Evolutionary conservation across 2,329 filamentous ascomycete species (phyloP), one percentile per base, ranked within the genome.

Genomic region (Ascomycota sp.): DNA sequence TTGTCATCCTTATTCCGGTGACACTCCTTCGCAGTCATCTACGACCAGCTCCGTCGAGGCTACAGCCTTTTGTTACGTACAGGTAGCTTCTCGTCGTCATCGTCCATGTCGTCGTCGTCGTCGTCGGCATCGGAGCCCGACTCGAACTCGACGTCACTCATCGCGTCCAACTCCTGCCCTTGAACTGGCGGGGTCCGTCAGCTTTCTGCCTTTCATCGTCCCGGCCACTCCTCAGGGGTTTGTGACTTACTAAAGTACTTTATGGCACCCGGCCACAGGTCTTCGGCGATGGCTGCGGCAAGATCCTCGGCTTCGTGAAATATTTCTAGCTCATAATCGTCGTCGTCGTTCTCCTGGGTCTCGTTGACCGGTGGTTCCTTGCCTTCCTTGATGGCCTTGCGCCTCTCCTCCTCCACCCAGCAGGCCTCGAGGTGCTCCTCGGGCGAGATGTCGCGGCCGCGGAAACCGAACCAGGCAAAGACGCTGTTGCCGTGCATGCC

Each of bases 391-490:
- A 55, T 52, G 31, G 51, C 50, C 44, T 55, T 43, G 38, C 69
- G 63, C 42, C 59, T 60, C 55, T 73, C 66, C 29, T 61, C 52
- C 41, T 76, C 67, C 42, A 69, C 61, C 52, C 69, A 66, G 17
- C 49, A 53, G 6, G 73, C 75, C 36, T 64, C 57, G 39, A 56
- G 57, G 41, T 67, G 75, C 62, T 91, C 78, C 52, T 80, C 76
- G 3, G 69, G 75, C 28, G 66, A 69, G 41, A 93, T 57, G 44
- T 68, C 69, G 38, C 68, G 59, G 38, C 71, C 80, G 36, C 64
- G 69, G 58, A 75, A 94, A 31, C 76, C 80, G 50, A 94, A 94
- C 67, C 76, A 89, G 33, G 73, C 70, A 49, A 94, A 94, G 64
- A 94, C 93, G 55, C 75, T 83, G 30, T 73, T 48, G 5, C 65